These are phyloP conservation scores for Isoetes taiwanensis DNA, from an alignment of 75 land plant species.

Conservation along the genomic window DNA sequence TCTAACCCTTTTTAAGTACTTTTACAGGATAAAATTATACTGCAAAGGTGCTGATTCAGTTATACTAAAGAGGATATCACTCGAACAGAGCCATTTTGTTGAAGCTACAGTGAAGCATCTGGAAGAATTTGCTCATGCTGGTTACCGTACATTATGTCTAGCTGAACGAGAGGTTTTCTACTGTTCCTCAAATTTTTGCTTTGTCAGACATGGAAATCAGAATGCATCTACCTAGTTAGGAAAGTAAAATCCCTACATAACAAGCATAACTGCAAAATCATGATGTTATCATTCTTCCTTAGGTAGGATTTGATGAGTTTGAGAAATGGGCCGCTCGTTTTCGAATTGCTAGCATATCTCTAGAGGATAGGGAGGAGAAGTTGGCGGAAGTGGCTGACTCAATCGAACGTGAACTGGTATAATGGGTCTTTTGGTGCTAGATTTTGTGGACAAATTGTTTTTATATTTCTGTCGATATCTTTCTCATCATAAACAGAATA, in stretches of 20 bases:
- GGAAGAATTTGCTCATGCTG: conserved; percentile 25
- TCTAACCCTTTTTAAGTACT: not conserved
- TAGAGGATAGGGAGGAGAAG: conserved; percentile 27
- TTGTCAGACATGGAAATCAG: too few species aligned
- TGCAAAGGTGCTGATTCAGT: conserved; percentile 34
- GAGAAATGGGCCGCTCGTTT: conserved; percentile 25
- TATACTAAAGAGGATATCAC: conserved; percentile 16
- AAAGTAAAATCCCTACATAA: not conserved
- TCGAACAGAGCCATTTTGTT: conserved; percentile 10
- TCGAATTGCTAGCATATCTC: conserved; percentile 18
- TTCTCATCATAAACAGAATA: not conserved
- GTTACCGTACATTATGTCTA: conserved; percentile 32
- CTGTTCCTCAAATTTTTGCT: not conserved
- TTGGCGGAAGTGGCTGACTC: conserved; percentile 21
- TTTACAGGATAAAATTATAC: conserved; percentile 23
- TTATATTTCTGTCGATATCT: too few species aligned
- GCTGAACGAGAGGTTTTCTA: conserved; percentile 40
- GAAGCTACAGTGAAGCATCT: conserved; percentile 18
- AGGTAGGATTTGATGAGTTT: conserved; percentile 12
- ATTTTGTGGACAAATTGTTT: not conserved
- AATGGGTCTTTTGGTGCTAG: not conserved
- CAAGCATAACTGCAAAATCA: not conserved
- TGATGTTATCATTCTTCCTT: not conserved
- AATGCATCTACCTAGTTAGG: too few species aligned
- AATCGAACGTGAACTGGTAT: conserved; percentile 32